Base-by-base conservation (phyloP, 306 rosid species). In the Quercus berberidifolia region DNA sequence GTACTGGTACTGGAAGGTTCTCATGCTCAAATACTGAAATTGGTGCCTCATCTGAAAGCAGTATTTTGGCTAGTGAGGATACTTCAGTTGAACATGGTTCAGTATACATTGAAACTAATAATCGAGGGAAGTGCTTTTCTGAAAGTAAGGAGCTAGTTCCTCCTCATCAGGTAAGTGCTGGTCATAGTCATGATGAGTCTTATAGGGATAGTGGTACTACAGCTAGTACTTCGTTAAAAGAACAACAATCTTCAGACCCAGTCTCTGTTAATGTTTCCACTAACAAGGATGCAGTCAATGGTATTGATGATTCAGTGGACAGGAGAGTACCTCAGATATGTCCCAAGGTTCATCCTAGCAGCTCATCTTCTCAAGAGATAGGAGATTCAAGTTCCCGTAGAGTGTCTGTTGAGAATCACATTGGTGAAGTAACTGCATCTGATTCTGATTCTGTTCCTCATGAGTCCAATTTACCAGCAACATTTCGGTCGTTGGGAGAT, bases 151-250 rank as follows among this genome's bases (percentile, higher is more conserved):
- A 91, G 82, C 85, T 86, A 73, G 85, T 84, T 82, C 86, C 92
- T 85, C 91, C 88, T 85, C 89, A 74, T 81, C 92, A 78, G 94
- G 93, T 94, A 87, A 88, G 90, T 86, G 87, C 81, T 77, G 91
- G 78, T 84, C 82, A 71, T 85, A 74, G 86, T 84, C 84, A 20
- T 84, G 86, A 71, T 87, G 93, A 90, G 78, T 87, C 97, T 79
- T 80, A 20, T 89, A 92, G 89, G 76, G 85, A 83, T 87, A 89
- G 85, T 80, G 74, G 85, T 93, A 69, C 80, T 81, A 25, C 90
- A 71, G 89, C 92, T 92, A 89, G 92, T 89, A 83, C 93, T 87
- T 90, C 92, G 51, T 91, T 81, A 82, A 90, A 80, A 82, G 90
- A 82, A 79, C 89, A 80, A 54, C 94, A 83, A 55, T 88, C 95